Evolutionary conservation across 2,329 filamentous ascomycete genomes (phyloP), one percentile per base, ranked within the genome.

Genomic region (Parastagonospora nodorum): DNA sequence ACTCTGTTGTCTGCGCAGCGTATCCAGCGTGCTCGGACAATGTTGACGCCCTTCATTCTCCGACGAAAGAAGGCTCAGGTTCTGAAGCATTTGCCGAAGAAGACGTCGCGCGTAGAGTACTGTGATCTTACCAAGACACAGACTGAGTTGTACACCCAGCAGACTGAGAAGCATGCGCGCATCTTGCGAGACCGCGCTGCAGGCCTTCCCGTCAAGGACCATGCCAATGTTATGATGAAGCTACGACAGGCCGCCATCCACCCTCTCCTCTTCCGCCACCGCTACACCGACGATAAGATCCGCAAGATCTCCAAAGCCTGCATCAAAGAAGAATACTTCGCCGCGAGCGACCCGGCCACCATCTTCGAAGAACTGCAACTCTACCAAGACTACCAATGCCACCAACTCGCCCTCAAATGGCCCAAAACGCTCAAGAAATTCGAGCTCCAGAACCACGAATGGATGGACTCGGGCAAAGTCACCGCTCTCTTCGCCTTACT

Each of bases 41-140:
- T 99, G 79, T 85, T 99, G 66, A 91, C 92, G 19, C 94, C 94
- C 0, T 99, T 99, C 69, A 94, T 99, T 46, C 79, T 99, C 2
- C 90, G 96, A 56, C 85, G 94, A 7, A 93, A 94, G 76, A 99
- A 99, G 77, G 85, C 90, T 42, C 92, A 97, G 66, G 92, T 97
- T 8, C 81, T 97, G 38, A 80, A 82, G 40, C 88, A 94, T 66
- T 82, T 99, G 57, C 92, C 94, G 0, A 79, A 81, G 44, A 97
- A 97, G 77, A 85, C 83, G 9, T 85, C 86, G 52, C 84, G 85
- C 3, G 87, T 97, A 1, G 86, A 92, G 54, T 88, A 88, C 66
- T 97, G 93, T 72, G 84, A 89, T 5, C 85, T 97, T 78, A 89
- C 88, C 28, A 77, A 82, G 2, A 78, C 80, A 0, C 94, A 99